phyloP scores from a whole-genome alignment of 2,329 filamentous ascomycete species.

The Calonectria multiphialidica region DNA sequence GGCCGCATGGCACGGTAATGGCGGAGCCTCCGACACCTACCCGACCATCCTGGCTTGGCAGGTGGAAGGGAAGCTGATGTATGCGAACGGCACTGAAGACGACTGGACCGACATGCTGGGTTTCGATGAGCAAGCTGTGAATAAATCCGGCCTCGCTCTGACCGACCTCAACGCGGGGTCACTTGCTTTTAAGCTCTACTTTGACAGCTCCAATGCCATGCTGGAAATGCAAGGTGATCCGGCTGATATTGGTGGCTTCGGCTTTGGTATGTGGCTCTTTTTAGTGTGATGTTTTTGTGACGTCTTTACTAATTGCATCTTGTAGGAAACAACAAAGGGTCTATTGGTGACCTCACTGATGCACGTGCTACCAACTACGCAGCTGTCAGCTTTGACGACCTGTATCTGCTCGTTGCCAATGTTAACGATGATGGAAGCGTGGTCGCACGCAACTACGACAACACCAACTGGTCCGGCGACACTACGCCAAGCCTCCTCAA shows the following conservation, averaged over 20 bases:
- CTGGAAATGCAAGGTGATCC: background rate
- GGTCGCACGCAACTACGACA: background rate
- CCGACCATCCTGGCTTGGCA: slow-evolving; percentile 5
- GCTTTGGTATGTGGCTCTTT: background rate
- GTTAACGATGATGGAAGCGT: background rate
- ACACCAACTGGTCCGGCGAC: background rate
- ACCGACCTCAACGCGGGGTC: background rate
- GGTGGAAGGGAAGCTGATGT: background rate
- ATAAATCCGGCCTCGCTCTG: background rate
- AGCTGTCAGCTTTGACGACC: background rate
- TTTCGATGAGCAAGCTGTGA: background rate
- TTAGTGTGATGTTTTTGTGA: too few species aligned
- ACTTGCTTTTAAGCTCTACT: background rate
- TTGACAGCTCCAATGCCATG: background rate
- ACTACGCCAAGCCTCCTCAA: background rate
- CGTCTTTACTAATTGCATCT: background rate
- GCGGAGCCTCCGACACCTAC: background rate
- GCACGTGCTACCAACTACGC: background rate
- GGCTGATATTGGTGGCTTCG: background rate
- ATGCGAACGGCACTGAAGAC: background rate
- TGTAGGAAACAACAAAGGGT: background rate
- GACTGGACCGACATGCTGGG: background rate
- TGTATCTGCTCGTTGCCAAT: background rate
- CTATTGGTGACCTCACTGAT: background rate
- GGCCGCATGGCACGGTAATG: slow-evolving; percentile 8